phyloP scores from a whole-genome alignment of 169 alveolate genomes.

The Sarcocystis neurona region DNA sequence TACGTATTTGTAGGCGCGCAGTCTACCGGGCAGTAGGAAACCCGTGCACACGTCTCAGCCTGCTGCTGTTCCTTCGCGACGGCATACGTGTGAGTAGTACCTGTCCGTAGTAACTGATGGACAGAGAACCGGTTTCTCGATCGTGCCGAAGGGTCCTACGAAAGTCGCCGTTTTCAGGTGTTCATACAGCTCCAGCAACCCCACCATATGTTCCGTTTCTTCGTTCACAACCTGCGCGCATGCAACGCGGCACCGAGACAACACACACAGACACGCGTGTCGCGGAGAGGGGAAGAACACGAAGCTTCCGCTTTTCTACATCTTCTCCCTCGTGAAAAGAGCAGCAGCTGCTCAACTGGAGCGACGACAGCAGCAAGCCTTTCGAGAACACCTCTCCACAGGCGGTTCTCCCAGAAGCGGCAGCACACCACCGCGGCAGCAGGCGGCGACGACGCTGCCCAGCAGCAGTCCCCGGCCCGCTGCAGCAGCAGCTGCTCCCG shows the following conservation, averaged over 20 bases:
- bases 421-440: too few species aligned
- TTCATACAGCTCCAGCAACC: constrained; percentile 86
- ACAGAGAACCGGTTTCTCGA: constrained; percentile 85
- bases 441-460: too few species aligned
- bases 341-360: too few species aligned
- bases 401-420: too few species aligned
- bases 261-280: background rate
- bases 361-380: too few species aligned
- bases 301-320: too few species aligned
- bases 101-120: constrained; percentile 85
- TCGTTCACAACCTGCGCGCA: constrained; percentile 69
- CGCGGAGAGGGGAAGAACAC: background rate
- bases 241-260: background rate
- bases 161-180: constrained; percentile 85
- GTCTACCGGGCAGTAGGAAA: background rate
- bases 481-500: too few species aligned
- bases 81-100: too few species aligned
- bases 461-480: too few species aligned
- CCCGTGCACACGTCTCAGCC: background rate
- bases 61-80: background rate
- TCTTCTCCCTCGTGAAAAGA: too few species aligned
- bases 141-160: constrained; percentile 89
- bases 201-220: constrained; percentile 84
- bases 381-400: too few species aligned
- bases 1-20: too few species aligned